These are phyloP conservation scores for Lepiota venenata DNA, from an alignment of 768 basidiomycete genomes.

Conservation along the genomic window DNA sequence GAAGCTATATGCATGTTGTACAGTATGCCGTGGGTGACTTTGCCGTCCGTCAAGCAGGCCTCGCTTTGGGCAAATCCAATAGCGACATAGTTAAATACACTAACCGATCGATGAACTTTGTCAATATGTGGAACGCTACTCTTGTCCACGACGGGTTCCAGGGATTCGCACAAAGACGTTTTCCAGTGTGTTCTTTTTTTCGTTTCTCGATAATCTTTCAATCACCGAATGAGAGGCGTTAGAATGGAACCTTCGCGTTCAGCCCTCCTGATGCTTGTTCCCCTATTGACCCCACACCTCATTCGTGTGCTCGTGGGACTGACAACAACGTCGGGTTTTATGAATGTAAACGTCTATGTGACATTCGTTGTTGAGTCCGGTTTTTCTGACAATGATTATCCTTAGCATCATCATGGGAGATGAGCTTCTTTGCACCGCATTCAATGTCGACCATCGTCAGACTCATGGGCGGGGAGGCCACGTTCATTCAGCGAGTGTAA, in stretches of 20 bases:
- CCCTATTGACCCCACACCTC: slow-evolving; percentile 40
- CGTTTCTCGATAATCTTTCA: no score
- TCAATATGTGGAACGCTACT: slow-evolving; percentile 46
- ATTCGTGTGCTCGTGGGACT: slow-evolving; percentile 46
- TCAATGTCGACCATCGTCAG: slow-evolving; percentile 43
- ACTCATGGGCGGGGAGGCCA: slow-evolving; percentile 44
- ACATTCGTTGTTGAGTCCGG: not conserved
- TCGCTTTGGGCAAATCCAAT: slow-evolving; percentile 34
- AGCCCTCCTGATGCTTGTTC: slow-evolving; percentile 48
- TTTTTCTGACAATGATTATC: no score
- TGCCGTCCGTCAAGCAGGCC: slow-evolving; percentile 48
- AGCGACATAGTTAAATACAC: slow-evolving; percentile 39
- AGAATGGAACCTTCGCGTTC: slow-evolving; percentile 51
- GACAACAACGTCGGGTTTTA: slow-evolving; percentile 53
- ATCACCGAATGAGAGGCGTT: not conserved
- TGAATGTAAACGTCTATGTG: slow-evolving; percentile 33
- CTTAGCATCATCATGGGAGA: slow-evolving; percentile 52
- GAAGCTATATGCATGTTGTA: not conserved
- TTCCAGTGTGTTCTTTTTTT: slow-evolving; percentile 30
- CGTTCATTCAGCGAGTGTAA: slow-evolving; percentile 40
- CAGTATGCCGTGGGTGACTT: slow-evolving; percentile 51
- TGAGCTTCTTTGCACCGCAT: slow-evolving; percentile 50
- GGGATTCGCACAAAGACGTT: slow-evolving; percentile 44
- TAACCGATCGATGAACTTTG: slow-evolving; percentile 50
- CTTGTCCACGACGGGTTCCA: slow-evolving; percentile 43